Evolutionary conservation across 148 eudicot genomes (phyloP).

Genomic region (Silene conica): DNA sequence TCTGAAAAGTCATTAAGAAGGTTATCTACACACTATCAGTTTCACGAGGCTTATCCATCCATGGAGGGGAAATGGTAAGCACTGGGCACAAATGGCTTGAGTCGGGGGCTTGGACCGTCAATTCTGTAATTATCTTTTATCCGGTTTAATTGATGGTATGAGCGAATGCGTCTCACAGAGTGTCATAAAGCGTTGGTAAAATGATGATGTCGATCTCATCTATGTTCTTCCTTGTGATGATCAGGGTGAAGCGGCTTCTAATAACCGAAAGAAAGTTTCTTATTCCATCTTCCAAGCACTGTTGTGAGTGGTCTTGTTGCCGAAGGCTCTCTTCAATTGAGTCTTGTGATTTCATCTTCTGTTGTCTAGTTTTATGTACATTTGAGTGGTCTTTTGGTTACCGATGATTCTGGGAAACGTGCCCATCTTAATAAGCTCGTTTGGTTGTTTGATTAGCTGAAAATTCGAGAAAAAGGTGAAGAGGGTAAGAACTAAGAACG

Average conservation of each 20-base stretch:
- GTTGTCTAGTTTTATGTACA: background rate
- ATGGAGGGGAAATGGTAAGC: constrained; percentile 4
- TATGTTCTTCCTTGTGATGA: constrained; percentile 6
- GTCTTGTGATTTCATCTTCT: background rate
- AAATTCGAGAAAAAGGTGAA: no score
- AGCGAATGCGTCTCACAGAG: background rate
- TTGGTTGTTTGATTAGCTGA: no score
- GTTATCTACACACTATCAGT: background rate
- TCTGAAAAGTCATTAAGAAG: constrained; percentile 11
- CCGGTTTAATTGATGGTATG: background rate
- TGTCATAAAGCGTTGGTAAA: background rate
- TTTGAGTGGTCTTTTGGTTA: background rate
- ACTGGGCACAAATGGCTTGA: background rate
- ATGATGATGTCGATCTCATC: background rate
- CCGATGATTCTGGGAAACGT: no score
- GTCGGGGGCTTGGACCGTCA: constrained; percentile 5
- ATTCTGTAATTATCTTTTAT: constrained; percentile 5
- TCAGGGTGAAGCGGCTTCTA: background rate
- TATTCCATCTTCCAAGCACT: constrained; percentile 2
- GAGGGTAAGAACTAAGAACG: no score
- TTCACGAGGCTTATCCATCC: background rate
- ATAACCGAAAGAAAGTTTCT: background rate
- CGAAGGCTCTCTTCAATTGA: background rate
- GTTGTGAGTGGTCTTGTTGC: background rate
- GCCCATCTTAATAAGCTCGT: no score